Conservation (phyloP, 768 basidiomycete genomes). For the Chalciporus sphaerocephalus region DNA sequence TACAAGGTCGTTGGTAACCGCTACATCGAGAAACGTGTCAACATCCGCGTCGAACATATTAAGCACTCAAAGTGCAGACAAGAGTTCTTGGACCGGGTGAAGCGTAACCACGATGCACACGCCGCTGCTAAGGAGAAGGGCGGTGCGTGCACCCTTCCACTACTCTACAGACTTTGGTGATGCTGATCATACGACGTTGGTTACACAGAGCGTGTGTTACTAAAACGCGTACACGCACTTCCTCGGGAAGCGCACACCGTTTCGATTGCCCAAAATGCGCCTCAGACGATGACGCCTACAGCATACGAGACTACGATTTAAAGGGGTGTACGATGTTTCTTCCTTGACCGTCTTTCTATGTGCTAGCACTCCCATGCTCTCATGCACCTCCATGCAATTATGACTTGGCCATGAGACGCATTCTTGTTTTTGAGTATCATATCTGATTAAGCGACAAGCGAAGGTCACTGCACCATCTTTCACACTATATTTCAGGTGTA, state of each 20-base stretch:
- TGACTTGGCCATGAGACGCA: constrained; percentile 9
- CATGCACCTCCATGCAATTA: constrained; percentile 18
- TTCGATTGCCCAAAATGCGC: constrained; percentile 66
- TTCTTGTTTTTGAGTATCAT: neutral
- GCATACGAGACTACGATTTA: constrained; percentile 97
- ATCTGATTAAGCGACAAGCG: neutral
- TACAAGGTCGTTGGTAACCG: constrained; percentile 99
- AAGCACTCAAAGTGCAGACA: constrained; percentile 95
- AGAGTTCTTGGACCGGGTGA: constrained; percentile 95
- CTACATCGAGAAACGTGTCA: constrained; percentile 99
- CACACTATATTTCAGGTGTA: neutral
- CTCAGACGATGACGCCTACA: constrained; percentile 90
- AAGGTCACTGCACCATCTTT: no score
- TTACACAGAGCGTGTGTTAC: constrained; percentile 63
- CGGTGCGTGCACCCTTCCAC: constrained; percentile 44
- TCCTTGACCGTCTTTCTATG: constrained; percentile 8
- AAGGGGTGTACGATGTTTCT: constrained; percentile 28
- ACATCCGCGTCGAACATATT: constrained; percentile 94
- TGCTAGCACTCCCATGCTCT: constrained; percentile 20
- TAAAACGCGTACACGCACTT: constrained; percentile 81
- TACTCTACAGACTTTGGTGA: neutral
- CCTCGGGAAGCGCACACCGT: constrained; percentile 81
- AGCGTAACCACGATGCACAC: constrained; percentile 82
- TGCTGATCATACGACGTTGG: neutral
- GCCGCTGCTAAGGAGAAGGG: constrained; percentile 86